Conservation (phyloP, 345 rosid genomes). For the Combretum micranthum region DNA sequence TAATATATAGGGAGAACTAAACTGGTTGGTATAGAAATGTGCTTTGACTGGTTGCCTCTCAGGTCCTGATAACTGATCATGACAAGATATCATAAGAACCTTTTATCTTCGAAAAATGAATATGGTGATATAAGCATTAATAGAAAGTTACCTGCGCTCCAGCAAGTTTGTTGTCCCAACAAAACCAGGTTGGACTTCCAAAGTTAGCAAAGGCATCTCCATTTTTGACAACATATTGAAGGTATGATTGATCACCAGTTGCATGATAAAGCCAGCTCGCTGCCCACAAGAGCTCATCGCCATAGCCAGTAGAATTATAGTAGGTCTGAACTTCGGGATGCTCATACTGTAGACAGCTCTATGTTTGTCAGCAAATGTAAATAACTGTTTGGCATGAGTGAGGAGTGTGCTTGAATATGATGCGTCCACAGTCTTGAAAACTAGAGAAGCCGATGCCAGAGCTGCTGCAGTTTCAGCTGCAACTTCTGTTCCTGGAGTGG, state of each 20-base stretch:
- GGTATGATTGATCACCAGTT: conserved; percentile 63
- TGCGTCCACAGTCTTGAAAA: conserved; percentile 57
- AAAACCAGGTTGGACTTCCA: conserved; percentile 93
- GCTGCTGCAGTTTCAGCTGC: conserved; percentile 99
- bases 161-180: conserved; percentile 97
- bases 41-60: too few relatives aligned
- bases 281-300: conserved; percentile 93
- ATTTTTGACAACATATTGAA: conserved; percentile 52
- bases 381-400: conserved; percentile 74
- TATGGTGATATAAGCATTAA: neutral
- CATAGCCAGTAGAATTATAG: conserved; percentile 88
- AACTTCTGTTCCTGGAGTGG: conserved; percentile 82
- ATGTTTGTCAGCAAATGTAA: conserved; percentile 68
- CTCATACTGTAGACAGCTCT: conserved; percentile 59
- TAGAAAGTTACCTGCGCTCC: conserved; percentile 66
- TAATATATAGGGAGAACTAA: too few relatives aligned
- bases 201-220: conserved; percentile 65
- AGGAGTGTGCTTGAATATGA: conserved; percentile 69
- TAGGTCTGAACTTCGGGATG: conserved; percentile 58
- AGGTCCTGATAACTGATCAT: too few relatives aligned
- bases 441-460: conserved; percentile 90
- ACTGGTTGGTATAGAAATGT: too few relatives aligned
- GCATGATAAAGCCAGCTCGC: conserved; percentile 97
- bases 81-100: too few relatives aligned
- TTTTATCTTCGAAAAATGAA: neutral